Percentiles rank a stretch among this genome's conserved stretches.
Conservation (phyloP, 2,329 filamentous ascomycete genomes). For the Alternaria tenuissima region DNA sequence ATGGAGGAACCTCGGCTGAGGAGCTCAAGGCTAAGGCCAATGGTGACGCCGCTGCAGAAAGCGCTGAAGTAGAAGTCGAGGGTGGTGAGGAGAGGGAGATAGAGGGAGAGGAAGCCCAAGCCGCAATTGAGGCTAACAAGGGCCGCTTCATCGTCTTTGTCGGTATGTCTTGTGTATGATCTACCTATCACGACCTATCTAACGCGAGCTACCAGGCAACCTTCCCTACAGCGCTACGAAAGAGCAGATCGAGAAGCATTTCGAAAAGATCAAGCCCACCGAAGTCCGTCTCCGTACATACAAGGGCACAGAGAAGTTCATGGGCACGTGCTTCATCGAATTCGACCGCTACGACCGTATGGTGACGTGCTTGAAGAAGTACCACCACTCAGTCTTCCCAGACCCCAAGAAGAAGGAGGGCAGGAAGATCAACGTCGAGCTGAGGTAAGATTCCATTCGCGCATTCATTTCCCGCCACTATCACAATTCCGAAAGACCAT, state of each 20-base stretch:
- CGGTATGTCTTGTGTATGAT: constrained; percentile 54
- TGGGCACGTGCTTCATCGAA: constrained; percentile 71
- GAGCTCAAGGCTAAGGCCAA: constrained; percentile 26
- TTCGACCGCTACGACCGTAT: constrained; percentile 87
- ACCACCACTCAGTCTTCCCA: constrained; percentile 84
- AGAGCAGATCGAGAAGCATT: constrained; percentile 75
- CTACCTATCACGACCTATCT: not conserved
- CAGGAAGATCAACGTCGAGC: constrained; percentile 88
- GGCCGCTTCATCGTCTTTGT: constrained; percentile 80
- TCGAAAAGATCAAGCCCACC: constrained; percentile 75
- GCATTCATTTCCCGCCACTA: not conserved
- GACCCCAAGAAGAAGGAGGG: constrained; percentile 63
- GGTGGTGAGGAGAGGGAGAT: constrained; percentile 28
- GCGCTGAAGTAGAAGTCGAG: constrained; percentile 27
- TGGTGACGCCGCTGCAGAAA: constrained; percentile 22
- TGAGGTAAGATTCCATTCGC: constrained; percentile 66
- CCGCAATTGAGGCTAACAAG: constrained; percentile 44
- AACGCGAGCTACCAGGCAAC: constrained; percentile 67
- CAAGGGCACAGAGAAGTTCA: constrained; percentile 49
- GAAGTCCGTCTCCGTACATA: constrained; percentile 65
- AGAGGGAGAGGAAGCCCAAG: constrained; percentile 22
- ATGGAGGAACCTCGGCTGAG: constrained; percentile 23
- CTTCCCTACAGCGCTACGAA: constrained; percentile 84
- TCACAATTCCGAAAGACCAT: not conserved
- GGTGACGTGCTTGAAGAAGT: constrained; percentile 90